These are phyloP conservation scores for Sanghuangporus baumii DNA, from an alignment of 1,284 basidiomycete species.

Conservation along the genomic window DNA sequence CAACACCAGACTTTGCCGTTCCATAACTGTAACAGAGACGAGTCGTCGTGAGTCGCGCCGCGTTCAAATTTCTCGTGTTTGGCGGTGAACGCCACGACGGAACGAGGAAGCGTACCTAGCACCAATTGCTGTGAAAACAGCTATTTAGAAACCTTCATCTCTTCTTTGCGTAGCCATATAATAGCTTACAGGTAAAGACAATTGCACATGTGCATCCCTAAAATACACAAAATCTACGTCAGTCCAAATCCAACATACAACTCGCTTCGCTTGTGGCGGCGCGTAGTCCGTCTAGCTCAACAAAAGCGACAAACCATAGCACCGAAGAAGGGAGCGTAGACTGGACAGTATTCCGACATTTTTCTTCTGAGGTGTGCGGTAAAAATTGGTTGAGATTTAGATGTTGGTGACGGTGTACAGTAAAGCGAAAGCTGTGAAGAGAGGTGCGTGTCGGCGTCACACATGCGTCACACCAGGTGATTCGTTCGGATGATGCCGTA, in stretches of 20 bases:
- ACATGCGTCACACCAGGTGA: neutral
- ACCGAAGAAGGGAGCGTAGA: slow-evolving; percentile 96
- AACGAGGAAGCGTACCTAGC: slow-evolving; percentile 46
- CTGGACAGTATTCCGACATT: slow-evolving; percentile 89
- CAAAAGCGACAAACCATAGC: slow-evolving; percentile 67
- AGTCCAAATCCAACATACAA: neutral
- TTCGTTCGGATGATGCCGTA: neutral
- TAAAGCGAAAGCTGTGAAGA: neutral
- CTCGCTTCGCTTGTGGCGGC: slow-evolving; percentile 11
- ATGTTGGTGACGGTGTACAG: neutral
- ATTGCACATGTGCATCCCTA: slow-evolving; percentile 96
- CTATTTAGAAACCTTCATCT: neutral
- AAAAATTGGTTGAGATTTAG: neutral
- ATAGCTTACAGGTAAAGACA: slow-evolving; percentile 88
- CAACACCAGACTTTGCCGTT: slow-evolving; percentile 98
- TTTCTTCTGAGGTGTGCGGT: slow-evolving; percentile 22
- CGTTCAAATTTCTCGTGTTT: neutral
- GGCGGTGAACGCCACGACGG: slow-evolving; percentile 13
- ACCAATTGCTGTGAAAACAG: slow-evolving; percentile 50
- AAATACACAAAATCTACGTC: slow-evolving; percentile 2
- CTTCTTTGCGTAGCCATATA: neutral
- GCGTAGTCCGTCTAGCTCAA: neutral
- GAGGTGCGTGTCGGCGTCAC: neutral
- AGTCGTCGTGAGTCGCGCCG: slow-evolving; percentile 6
- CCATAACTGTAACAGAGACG: slow-evolving; percentile 59